These are phyloP conservation scores for Paecilomyces sp. DNA, from an alignment of 2,329 filamentous ascomycete genomes.

Conservation along the genomic window DNA sequence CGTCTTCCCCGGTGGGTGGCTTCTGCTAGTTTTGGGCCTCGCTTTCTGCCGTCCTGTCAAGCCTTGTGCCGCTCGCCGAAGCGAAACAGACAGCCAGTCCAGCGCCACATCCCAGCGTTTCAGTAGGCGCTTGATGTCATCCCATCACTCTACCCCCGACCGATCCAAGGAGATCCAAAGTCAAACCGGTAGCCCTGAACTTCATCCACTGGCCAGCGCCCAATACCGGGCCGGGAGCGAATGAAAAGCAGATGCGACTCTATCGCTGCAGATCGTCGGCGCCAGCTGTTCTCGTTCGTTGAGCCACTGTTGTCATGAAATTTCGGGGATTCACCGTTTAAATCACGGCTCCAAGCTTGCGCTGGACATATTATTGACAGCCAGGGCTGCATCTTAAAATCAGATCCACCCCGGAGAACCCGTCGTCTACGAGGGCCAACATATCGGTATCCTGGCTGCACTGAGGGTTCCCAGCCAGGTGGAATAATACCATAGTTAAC, in stretches of 20 bases:
- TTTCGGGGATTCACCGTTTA: background rate
- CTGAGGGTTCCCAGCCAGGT: no score
- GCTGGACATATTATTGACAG: background rate
- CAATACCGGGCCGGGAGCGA: background rate
- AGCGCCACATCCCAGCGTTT: conserved; percentile 14
- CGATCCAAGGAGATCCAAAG: background rate
- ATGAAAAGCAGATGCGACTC: background rate
- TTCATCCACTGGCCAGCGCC: background rate
- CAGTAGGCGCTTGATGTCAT: conserved; percentile 32
- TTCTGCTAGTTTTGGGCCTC: background rate
- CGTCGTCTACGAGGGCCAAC: no score
- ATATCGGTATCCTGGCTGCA: no score
- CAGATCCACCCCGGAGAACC: background rate
- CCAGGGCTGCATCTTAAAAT: background rate
- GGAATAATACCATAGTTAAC: no score
- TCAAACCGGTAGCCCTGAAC: background rate
- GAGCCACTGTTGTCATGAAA: conserved; percentile 23
- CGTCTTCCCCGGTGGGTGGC: background rate
- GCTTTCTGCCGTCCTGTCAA: background rate
- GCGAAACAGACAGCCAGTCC: background rate
- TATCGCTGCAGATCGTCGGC: background rate
- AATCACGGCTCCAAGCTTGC: background rate
- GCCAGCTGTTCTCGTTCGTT: background rate
- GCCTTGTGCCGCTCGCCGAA: background rate
- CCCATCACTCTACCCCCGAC: conserved; percentile 1